phyloP scores from a whole-genome alignment of 73 alveolate species.

The Paramecium sonneborni region DNA sequence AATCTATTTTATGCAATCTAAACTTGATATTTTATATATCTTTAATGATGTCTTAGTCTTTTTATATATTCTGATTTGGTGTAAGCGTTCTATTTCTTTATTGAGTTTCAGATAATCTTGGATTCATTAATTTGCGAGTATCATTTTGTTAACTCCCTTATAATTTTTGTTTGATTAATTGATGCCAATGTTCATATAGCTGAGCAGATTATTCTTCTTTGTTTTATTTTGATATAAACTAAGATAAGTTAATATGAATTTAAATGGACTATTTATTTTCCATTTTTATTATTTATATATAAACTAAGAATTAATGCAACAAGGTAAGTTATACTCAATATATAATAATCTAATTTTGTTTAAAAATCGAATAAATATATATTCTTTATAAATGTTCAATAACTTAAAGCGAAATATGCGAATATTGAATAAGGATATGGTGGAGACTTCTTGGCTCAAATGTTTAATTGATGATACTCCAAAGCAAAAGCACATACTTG shows the following conservation, averaged over 20 bases:
- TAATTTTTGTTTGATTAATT: not conserved
- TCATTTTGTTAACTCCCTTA: not conserved
- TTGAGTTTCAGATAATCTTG: not conserved
- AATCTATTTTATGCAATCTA: not conserved
- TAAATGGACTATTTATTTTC: not conserved
- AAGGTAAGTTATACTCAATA: not conserved
- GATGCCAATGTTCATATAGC: not conserved
- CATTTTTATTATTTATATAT: not conserved
- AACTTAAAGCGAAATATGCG: not conserved
- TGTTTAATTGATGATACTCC: constrained; percentile 40
- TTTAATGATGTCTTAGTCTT: not conserved
- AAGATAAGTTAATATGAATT: not conserved
- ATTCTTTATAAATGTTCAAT: not conserved
- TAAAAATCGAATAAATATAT: not conserved
- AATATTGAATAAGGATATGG: constrained; percentile 19
- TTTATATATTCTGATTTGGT: not conserved
- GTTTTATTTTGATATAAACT: not conserved
- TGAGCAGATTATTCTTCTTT: not conserved
- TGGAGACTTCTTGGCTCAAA: constrained; percentile 45
- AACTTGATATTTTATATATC: not conserved
- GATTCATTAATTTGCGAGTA: not conserved
- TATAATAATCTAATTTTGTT: not conserved
- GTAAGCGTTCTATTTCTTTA: not conserved
- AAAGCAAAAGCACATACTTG: constrained; percentile 3
- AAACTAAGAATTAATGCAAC: not conserved